phyloP scores from a whole-genome alignment of 2,329 filamentous ascomycete genomes.

The Penicillium sp. region DNA sequence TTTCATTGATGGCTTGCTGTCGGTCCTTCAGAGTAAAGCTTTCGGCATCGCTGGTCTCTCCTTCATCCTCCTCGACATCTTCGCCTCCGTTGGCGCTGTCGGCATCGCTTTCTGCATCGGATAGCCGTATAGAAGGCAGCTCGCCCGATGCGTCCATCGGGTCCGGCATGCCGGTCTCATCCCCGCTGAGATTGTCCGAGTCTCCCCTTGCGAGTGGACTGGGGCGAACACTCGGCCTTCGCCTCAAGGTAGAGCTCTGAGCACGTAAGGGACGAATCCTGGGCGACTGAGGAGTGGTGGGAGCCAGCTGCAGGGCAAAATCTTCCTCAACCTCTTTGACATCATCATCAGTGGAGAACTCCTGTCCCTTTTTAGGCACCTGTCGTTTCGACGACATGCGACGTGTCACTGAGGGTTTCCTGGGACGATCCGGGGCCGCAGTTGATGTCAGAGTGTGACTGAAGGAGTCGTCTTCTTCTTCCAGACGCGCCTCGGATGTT shows the following conservation, averaged over 20 bases:
- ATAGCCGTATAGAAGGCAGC: conserved; percentile 22
- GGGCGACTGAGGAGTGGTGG: conserved; percentile 33
- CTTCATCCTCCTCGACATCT: conserved; percentile 49
- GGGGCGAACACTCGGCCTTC: conserved; percentile 35
- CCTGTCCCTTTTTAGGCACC: conserved; percentile 74
- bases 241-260: conserved; percentile 41
- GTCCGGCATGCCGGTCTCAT: conserved; percentile 38
- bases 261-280: conserved; percentile 34
- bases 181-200: conserved; percentile 37
- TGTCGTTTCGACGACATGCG: conserved; percentile 70
- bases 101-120: conserved; percentile 30
- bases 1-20: conserved; percentile 97
- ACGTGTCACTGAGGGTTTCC: conserved; percentile 71
- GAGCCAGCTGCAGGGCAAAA: conserved; percentile 43
- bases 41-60: conserved; percentile 83
- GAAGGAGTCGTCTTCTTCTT: conserved; percentile 31
- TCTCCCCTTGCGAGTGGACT: conserved; percentile 36
- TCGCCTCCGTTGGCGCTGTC: conserved; percentile 14
- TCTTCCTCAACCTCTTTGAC: conserved; percentile 75
- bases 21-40: conserved; percentile 97
- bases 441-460: conserved; percentile 39
- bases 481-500: conserved; percentile 22
- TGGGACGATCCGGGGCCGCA: conserved; percentile 49
- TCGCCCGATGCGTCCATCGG: conserved; percentile 22
- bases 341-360: conserved; percentile 91